Conservation (phyloP, 345 rosid genomes). For the Erysimum cheiranthoides region DNA sequence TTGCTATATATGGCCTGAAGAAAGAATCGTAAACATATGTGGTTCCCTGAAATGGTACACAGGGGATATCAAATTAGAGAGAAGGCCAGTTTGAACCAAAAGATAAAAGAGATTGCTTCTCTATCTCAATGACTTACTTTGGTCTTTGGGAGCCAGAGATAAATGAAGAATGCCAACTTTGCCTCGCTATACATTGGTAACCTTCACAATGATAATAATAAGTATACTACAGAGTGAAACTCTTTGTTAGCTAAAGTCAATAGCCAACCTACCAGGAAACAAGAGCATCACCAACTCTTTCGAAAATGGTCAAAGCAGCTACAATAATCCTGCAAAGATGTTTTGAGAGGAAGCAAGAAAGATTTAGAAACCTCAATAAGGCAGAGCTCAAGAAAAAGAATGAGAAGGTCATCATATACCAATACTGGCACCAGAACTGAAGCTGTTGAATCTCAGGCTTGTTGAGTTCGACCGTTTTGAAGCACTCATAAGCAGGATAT, state of each 20-base stretch:
- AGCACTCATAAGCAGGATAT: conserved; percentile 82
- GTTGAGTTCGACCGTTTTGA: conserved; percentile 63
- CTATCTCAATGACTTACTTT: conserved; percentile 50
- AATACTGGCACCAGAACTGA: conserved; percentile 83
- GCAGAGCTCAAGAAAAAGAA: not conserved
- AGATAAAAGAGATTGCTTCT: not conserved
- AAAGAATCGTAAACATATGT: conserved; percentile 58
- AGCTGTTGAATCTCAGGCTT: conserved; percentile 58
- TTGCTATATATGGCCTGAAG: conserved; percentile 55
- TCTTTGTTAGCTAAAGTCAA: not conserved
- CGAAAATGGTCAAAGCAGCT: conserved; percentile 63
- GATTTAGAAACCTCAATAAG: not conserved
- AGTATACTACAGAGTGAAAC: not conserved
- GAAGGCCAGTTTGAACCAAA: not conserved
- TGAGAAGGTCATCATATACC: conserved; percentile 48
- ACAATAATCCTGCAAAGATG: conserved; percentile 69
- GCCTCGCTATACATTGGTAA: conserved; percentile 82
- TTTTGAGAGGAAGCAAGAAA: not conserved
- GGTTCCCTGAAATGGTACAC: conserved; percentile 56
- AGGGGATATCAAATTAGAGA: not conserved
- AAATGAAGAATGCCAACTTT: conserved; percentile 70
- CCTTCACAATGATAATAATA: conserved; percentile 46
- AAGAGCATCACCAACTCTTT: conserved; percentile 72
- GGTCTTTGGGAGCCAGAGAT: conserved; percentile 79
- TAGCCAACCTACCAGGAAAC: conserved; percentile 59